These are phyloP conservation scores for Aquilaria malaccensis DNA, from an alignment of 345 rosid genomes.

Conservation along the genomic window DNA sequence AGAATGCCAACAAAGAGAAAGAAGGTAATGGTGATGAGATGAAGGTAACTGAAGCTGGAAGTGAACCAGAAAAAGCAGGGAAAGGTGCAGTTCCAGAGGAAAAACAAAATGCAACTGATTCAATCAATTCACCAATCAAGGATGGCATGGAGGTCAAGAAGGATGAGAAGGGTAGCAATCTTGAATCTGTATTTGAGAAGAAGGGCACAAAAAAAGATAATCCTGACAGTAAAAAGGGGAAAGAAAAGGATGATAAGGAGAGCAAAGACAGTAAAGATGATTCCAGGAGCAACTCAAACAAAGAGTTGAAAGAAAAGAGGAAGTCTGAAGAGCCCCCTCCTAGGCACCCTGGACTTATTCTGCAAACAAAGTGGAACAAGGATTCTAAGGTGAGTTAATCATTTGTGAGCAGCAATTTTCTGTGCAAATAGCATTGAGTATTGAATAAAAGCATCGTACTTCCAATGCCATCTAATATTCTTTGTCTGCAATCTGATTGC, in stretches of 20 bases:
- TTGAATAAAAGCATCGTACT: neutral
- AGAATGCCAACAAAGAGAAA: slow-evolving; percentile 26
- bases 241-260: slow-evolving; percentile 37
- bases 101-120: slow-evolving; percentile 27
- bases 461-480: neutral
- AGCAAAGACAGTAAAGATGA: slow-evolving; percentile 43
- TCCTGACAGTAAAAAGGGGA: slow-evolving; percentile 29
- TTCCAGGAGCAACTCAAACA: slow-evolving; percentile 30
- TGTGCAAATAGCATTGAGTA: slow-evolving; percentile 3
- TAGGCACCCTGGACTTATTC: slow-evolving; percentile 70
- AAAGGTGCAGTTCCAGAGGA: slow-evolving; percentile 32
- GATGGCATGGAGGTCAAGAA: slow-evolving; percentile 38
- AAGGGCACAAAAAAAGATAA: slow-evolving; percentile 30
- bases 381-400: slow-evolving; percentile 61
- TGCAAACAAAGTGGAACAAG: slow-evolving; percentile 52
- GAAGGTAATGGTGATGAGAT: slow-evolving; percentile 34
- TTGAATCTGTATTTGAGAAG: slow-evolving; percentile 32
- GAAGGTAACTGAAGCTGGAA: slow-evolving; percentile 21
- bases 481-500: slow-evolving; percentile 3
- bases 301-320: slow-evolving; percentile 60
- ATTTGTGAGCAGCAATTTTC: slow-evolving; percentile 3
- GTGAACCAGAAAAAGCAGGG: slow-evolving; percentile 19
- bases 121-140: slow-evolving; percentile 27
- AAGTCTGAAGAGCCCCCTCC: slow-evolving; percentile 69
- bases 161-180: slow-evolving; percentile 32